Conservation (phyloP, 2,329 filamentous ascomycete genomes). For the Trichoderma brevicompactum region DNA sequence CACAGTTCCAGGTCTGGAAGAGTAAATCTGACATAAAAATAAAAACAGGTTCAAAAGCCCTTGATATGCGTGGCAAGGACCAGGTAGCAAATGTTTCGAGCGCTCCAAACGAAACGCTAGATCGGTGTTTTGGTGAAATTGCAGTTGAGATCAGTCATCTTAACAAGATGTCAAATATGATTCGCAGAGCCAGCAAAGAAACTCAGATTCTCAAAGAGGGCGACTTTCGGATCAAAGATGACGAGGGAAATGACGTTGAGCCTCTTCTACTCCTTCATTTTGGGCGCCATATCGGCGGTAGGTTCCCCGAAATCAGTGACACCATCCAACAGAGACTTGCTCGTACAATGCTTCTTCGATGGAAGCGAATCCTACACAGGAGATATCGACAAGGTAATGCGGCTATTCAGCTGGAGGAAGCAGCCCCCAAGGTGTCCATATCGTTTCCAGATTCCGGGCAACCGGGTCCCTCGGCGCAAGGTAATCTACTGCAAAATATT, state of each 20-base stretch:
- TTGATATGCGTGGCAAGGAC: not conserved
- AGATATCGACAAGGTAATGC: slow-evolving; percentile 23
- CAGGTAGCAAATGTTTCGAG: too few relatives aligned
- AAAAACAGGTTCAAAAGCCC: not conserved
- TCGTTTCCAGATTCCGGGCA: too few relatives aligned
- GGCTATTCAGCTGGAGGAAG: not conserved
- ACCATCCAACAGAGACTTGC: slow-evolving; percentile 28
- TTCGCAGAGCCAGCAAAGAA: slow-evolving; percentile 26
- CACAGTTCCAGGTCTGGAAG: not conserved
- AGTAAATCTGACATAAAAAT: not conserved
- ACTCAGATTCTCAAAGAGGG: slow-evolving; percentile 13
- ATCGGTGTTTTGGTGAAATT: not conserved
- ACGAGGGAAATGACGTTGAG: slow-evolving; percentile 28
- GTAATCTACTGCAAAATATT: too few relatives aligned
- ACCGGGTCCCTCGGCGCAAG: too few relatives aligned
- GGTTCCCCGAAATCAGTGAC: slow-evolving; percentile 27
- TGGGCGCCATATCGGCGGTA: slow-evolving; percentile 23
- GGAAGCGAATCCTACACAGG: slow-evolving; percentile 30
- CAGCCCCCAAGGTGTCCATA: too few relatives aligned
- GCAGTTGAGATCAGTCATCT: not conserved
- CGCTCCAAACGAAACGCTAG: too few relatives aligned
- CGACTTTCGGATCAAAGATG: slow-evolving; percentile 28
- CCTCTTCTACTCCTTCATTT: not conserved
- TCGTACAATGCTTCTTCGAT: slow-evolving; percentile 26
- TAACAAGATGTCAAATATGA: not conserved